phyloP scores from a whole-genome alignment of 495 filamentous ascomycete species.

The Tetracladium marchalianum region DNA sequence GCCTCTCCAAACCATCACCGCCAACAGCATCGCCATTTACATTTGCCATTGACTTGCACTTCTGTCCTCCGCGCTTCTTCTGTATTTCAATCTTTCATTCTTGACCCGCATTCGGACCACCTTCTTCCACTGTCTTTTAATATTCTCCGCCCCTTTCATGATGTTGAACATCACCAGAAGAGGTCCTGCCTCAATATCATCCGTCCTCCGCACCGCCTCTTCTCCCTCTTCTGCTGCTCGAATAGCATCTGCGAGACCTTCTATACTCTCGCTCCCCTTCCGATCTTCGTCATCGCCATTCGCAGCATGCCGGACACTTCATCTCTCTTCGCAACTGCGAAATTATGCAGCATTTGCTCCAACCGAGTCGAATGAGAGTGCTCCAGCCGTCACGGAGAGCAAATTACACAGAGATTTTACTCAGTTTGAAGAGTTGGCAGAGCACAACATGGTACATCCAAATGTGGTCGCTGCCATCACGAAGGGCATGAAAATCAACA shows the following conservation, averaged over 20 bases:
- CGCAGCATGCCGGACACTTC: conserved; percentile 21
- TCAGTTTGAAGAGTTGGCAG: conserved; percentile 58
- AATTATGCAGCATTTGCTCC: conserved; percentile 3
- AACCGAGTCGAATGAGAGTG: background rate
- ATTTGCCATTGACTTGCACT: background rate
- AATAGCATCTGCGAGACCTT: conserved; percentile 15
- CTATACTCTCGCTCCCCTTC: conserved; percentile 9
- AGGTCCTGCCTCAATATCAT: conserved; percentile 19
- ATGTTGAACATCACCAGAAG: conserved; percentile 19
- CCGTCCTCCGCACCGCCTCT: conserved; percentile 5
- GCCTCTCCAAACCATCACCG: background rate
- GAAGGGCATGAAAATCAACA: conserved; percentile 60
- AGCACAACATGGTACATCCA: conserved; percentile 50
- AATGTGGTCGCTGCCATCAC: conserved; percentile 61
- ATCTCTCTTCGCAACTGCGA: conserved; percentile 21
- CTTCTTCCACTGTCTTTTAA: background rate
- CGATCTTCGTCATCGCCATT: background rate
- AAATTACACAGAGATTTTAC: conserved; percentile 31
- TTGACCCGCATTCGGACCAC: too few relatives aligned
- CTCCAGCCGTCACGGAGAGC: background rate
- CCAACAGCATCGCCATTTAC: too few relatives aligned
- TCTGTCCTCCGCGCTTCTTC: background rate
- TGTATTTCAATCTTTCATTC: background rate
- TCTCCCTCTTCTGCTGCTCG: conserved; percentile 8
- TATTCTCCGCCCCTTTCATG: background rate